A percentile compares a stretch with the other conserved stretches of the same genome.
Evolutionary conservation across 768 basidiomycete species (phyloP).

Genomic region (Hypholoma sublateritium): DNA sequence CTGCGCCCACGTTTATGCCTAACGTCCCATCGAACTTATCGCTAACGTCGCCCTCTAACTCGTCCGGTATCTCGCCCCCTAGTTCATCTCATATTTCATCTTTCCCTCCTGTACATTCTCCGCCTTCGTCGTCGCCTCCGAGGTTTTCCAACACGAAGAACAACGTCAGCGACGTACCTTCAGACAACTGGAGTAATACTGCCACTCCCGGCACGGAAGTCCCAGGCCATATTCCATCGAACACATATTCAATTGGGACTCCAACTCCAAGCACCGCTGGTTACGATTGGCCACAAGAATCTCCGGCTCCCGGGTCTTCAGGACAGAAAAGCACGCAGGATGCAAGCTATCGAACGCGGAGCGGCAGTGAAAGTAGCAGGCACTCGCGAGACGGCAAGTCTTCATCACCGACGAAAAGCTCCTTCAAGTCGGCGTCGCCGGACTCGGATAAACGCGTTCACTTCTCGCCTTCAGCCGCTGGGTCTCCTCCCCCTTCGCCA

Average conservation of each 20-base stretch:
- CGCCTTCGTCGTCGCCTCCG: conserved; percentile 16
- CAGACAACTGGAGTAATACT: conserved; percentile 72
- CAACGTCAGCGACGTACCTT: conserved; percentile 34
- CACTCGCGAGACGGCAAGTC: conserved; percentile 17
- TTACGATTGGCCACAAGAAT: conserved; percentile 8
- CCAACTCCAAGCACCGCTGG: conserved; percentile 43
- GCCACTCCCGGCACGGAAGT: conserved; percentile 65
- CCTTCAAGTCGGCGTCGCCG: conserved; percentile 29
- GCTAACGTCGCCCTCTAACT: conserved; percentile 20
- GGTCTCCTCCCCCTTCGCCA: conserved; percentile 20
- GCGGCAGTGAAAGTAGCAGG: conserved; percentile 19
- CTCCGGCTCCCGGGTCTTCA: conserved; percentile 13
- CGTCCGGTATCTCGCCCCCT: conserved; percentile 14
- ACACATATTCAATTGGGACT: conserved; percentile 53
- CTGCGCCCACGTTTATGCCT: conserved; percentile 10
- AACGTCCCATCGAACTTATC: conserved; percentile 11
- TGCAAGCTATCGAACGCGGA: conserved; percentile 22
- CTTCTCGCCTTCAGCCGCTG: conserved; percentile 48
- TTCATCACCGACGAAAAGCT: conserved; percentile 19
- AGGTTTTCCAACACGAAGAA: not conserved
- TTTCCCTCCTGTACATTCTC: conserved; percentile 10
- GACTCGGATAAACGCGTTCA: conserved; percentile 45
- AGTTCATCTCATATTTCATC: conserved; percentile 21
- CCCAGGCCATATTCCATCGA: not conserved
- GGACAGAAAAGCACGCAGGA: conserved; percentile 26